Base-by-base conservation (phyloP, 352 stramenopile species). In the Achlya hypogyna region DNA sequence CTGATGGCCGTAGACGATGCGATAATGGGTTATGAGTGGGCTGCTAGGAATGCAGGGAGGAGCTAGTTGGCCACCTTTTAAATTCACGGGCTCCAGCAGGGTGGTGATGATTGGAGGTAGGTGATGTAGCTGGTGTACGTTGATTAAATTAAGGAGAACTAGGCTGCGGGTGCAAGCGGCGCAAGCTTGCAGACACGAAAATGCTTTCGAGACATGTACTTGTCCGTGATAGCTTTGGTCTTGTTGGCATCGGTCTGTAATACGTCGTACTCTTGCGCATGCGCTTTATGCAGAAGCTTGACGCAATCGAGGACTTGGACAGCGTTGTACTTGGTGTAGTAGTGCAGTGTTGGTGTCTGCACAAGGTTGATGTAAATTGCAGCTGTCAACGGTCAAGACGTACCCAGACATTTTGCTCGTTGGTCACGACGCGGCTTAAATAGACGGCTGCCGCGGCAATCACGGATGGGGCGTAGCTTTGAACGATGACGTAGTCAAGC, bases 191-290 rank as follows among this genome's bases (percentile, higher is more conserved):
- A n/a, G 18, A 67, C 60, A 12, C 60, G 60, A 20, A 31, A 52
- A n/a, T 67, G 60, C 27, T 54, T 56, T 31, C 40, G 38, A 5
- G 70, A 71, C 53, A 88, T 53, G 56, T 89, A 93, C 69, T 93
- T 93, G 68, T 93, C 84, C 53, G 81, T 93, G 54, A 93, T 77
- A 12, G 84, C 84, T 65, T 91, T 91, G 16, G 78, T 84, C 71
- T 91, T 91, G 58, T 91, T 82, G 27, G 79, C 78, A 63, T 91
- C 77, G 4, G 70, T 86, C 34, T 69, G 71, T 9, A 89, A 77
- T 29, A 90, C 74, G 31, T 86, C 70, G 65, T 72, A 75, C 71
- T 93, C 84, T 38, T 76, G 69, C 23, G 67, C 70, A 63, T 93
- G 81, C 10, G 91, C 75, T 20, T 74, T 77, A 49, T 77, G 73